A percentile compares a stretch with the other conserved stretches of the same genome.
phyloP scores from a whole-genome alignment of 2,329 filamentous ascomycete species.

The Phyllachora maydis region DNA sequence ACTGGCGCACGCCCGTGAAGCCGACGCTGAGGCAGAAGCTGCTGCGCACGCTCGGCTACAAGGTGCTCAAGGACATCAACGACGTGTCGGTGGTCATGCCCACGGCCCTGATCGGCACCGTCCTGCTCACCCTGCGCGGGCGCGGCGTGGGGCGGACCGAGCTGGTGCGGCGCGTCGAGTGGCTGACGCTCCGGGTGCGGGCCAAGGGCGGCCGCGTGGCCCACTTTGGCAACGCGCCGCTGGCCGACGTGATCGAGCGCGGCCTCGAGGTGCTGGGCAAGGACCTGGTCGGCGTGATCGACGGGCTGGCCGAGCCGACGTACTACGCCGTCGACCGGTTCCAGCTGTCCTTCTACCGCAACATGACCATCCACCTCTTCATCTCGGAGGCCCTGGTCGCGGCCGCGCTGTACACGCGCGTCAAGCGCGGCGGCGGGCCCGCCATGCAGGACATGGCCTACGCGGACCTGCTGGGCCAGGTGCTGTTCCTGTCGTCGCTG shows the following conservation, averaged over 20 bases:
- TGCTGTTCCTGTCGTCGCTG: conserved; percentile 75
- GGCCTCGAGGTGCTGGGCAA: conserved; percentile 83
- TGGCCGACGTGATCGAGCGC: conserved; percentile 67
- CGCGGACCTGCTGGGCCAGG: conserved; percentile 52
- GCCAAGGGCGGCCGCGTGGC: conserved; percentile 83
- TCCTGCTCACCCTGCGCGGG: conserved; percentile 75
- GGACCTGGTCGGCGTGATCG: conserved; percentile 63
- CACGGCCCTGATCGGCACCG: conserved; percentile 84
- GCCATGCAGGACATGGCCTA: conserved; percentile 63
- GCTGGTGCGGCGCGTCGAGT: conserved; percentile 69
- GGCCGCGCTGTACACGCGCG: conserved; percentile 70
- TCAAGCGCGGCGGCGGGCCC: conserved; percentile 80
- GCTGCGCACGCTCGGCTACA: conserved; percentile 73
- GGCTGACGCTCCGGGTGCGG: conserved; percentile 64
- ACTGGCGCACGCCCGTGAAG: conserved; percentile 24
- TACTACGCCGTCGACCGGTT: conserved; percentile 93
- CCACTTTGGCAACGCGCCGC: conserved; percentile 68
- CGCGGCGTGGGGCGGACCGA: conserved; percentile 80
- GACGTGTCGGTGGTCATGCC: conserved; percentile 95
- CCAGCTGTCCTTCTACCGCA: conserved; percentile 93
- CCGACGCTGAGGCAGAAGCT: conserved; percentile 46
- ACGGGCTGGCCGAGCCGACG: conserved; percentile 70
- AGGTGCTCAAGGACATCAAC: conserved; percentile 86
- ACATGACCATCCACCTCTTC: conserved; percentile 98
- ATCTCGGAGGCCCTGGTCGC: conserved; percentile 84